Percentiles rank a stretch among this genome's conserved stretches.
Conservation (phyloP, 2,329 filamentous ascomycete genomes). For the Fusarium burgessii region DNA sequence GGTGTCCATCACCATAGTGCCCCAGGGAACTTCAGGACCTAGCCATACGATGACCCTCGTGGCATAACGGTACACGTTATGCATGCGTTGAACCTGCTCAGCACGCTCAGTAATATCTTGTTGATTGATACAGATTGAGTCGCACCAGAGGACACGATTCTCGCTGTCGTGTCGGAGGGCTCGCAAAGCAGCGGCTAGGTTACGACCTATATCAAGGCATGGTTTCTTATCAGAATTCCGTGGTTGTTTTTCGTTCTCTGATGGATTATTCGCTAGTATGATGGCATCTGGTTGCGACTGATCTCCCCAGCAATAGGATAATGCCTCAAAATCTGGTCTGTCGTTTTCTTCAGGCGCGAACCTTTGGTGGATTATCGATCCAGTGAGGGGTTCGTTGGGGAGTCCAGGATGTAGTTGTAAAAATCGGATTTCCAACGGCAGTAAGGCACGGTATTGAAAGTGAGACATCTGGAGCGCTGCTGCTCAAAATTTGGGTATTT, state of each 20-base stretch:
- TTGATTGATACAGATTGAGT: constrained; percentile 9
- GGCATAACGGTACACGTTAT: neutral
- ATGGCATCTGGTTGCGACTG: neutral
- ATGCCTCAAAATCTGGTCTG: neutral
- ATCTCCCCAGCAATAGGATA: constrained; percentile 5
- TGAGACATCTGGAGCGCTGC: neutral
- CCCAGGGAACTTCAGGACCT: neutral
- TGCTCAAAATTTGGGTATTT: too few species aligned
- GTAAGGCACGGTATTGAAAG: neutral
- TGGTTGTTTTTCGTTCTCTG: neutral
- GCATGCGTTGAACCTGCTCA: neutral
- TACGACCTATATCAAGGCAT: neutral
- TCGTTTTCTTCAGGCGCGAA: neutral
- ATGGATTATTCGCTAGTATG: neutral
- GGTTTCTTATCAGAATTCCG: neutral
- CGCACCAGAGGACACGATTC: neutral
- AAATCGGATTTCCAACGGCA: neutral
- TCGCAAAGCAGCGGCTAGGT: neutral
- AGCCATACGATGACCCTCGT: constrained; percentile 2
- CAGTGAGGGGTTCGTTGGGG: neutral
- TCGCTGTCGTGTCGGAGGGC: neutral
- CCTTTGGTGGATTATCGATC: neutral
- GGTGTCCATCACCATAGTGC: neutral
- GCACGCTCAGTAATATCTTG: neutral
- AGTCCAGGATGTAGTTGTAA: neutral